Evolutionary conservation across 176 grass and related monocot species (phyloP).

Genomic region (Aegilops umbellulata): DNA sequence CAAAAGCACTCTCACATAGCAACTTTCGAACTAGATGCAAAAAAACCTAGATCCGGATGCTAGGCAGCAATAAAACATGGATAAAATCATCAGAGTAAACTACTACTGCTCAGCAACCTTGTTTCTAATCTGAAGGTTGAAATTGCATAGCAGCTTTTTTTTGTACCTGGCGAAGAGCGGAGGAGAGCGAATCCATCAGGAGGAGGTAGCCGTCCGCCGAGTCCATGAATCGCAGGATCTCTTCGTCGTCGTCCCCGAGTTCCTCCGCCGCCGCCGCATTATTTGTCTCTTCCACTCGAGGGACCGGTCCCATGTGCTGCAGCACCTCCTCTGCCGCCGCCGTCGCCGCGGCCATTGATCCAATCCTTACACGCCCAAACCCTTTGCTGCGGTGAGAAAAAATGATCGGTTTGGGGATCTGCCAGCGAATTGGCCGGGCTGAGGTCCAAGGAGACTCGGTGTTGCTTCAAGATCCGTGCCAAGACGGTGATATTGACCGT

Average conservation of each 20-base stretch:
- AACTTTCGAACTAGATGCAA: neutral
- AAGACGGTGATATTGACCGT: too few relatives aligned
- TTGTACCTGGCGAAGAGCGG: slow-evolving; percentile 43
- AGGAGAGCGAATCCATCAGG: slow-evolving; percentile 48
- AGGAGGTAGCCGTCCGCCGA: slow-evolving; percentile 46
- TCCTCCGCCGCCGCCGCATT: neutral
- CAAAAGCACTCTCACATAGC: neutral
- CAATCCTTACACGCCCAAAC: neutral
- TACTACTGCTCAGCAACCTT: neutral
- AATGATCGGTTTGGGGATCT: neutral
- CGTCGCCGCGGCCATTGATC: neutral
- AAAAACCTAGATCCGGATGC: neutral
- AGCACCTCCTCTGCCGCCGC: slow-evolving; percentile 4
- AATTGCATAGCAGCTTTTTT: neutral
- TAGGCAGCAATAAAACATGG: neutral
- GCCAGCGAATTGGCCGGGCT: too few relatives aligned
- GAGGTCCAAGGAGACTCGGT: too few relatives aligned
- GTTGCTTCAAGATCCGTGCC: too few relatives aligned
- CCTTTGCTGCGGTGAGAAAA: neutral
- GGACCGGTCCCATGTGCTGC: neutral
- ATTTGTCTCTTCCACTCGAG: neutral
- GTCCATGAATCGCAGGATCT: slow-evolving; percentile 55
- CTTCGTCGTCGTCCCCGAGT: neutral
- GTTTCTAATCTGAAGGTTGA: neutral
- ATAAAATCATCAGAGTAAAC: neutral